Evolutionary conservation across 163 green algal species (phyloP), one percentile per base, ranked within the genome.

Genomic region (Chlorella variabilis): DNA sequence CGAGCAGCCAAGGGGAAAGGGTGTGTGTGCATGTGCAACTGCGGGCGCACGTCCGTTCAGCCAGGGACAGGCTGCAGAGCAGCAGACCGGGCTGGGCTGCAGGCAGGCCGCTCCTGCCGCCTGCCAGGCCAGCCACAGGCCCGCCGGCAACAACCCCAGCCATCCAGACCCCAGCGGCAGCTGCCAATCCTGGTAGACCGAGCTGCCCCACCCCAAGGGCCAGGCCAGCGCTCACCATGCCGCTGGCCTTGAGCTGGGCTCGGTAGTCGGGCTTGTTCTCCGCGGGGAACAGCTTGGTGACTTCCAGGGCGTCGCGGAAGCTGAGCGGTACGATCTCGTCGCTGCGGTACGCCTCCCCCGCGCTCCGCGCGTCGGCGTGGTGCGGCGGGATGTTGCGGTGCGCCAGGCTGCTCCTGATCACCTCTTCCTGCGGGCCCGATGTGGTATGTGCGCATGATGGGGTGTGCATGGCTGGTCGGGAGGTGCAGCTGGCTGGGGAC

Each of bases 371-470:
- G 18, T 82, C 54, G 0, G 87, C 87, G 83, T 95, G 66, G 81
- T 95, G 91, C 1, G 89, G 87, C 6, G 92, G 92, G 27, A 95
- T 84, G 71, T 91, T 90, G 67, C 91, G 89, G 13, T 74, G 41
- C 17, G 75, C 73, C 33, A 90, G 80, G 0, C 80, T 69, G 8
- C 41, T 54, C 38, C 62, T 71, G 38, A 92, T 70, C 1, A 94
- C 67, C 79, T 93, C 81, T 27, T 84, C 84, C 61, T 83, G 62
- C 11, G 38, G 39, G n/a, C n/a, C n/a, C n/a, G n/a, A n/a, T n/a
- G n/a, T n/a, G n/a, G n/a, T n/a, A n/a, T n/a, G n/a, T n/a, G n/a
- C n/a, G n/a, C n/a, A n/a, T n/a, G n/a, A n/a, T n/a, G n/a, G 31
- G 42, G 15, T 8, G 9, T 17, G 20, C 33, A 69, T 27, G 34